These are phyloP conservation scores for Stromatinia cepivora DNA, from an alignment of 2,329 filamentous ascomycete species.

Conservation along the genomic window DNA sequence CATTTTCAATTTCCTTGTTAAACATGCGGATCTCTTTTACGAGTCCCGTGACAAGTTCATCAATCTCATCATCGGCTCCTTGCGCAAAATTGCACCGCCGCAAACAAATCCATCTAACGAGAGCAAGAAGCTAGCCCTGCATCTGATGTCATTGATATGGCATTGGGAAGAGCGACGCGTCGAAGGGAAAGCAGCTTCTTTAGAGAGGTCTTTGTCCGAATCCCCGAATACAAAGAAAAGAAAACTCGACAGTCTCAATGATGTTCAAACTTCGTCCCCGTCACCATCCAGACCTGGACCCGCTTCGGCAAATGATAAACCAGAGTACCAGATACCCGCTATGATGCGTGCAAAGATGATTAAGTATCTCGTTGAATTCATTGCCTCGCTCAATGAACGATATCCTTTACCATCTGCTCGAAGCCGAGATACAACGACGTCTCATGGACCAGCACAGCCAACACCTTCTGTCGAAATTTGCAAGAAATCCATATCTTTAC, in stretches of 20 bases:
- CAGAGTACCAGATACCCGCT: slow-evolving; percentile 68
- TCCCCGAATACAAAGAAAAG: slow-evolving; percentile 76
- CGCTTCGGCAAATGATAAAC: slow-evolving; percentile 50
- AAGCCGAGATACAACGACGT: slow-evolving; percentile 53
- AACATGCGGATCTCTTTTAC: slow-evolving; percentile 91
- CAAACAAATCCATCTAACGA: slow-evolving; percentile 80
- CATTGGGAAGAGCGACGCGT: slow-evolving; percentile 87
- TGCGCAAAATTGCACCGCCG: slow-evolving; percentile 82
- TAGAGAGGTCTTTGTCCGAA: slow-evolving; percentile 53
- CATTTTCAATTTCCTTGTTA: slow-evolving; percentile 95
- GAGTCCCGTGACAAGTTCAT: slow-evolving; percentile 91
- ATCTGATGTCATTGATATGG: slow-evolving; percentile 88
- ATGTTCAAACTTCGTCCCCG: slow-evolving; percentile 55
- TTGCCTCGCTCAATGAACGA: slow-evolving; percentile 83
- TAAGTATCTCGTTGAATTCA: slow-evolving; percentile 95
- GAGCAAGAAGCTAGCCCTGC: slow-evolving; percentile 85
- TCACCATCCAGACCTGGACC: slow-evolving; percentile 50
- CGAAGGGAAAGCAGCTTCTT: slow-evolving; percentile 52
- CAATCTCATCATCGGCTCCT: slow-evolving; percentile 80
- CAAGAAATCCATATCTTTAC: slow-evolving; percentile 77
- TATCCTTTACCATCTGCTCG: slow-evolving; percentile 74
- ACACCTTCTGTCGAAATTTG: slow-evolving; percentile 72
- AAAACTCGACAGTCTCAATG: slow-evolving; percentile 59
- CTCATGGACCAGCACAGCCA: slow-evolving; percentile 50
- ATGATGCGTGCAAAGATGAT: slow-evolving; percentile 76